Percentiles rank a stretch among this genome's conserved stretches.
These are phyloP conservation scores for Hyparrhenia diplandra DNA, from an alignment of 176 grass and related monocot species.

Conservation along the genomic window DNA sequence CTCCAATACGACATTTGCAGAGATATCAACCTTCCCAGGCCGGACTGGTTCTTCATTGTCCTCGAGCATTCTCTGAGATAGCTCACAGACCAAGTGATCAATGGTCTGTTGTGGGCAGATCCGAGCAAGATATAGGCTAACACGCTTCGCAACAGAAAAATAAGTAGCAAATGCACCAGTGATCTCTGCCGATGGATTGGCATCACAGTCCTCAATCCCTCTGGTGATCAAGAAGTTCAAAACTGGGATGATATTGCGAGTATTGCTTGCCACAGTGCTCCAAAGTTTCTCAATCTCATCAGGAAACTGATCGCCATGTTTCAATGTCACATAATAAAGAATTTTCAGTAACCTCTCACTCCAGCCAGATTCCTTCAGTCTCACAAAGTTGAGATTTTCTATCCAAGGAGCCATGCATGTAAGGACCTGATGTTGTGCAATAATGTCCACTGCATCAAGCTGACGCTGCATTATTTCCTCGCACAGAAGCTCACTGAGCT, in stretches of 20 bases:
- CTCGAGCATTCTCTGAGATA: slow-evolving; percentile 96
- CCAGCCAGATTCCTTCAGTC: slow-evolving; percentile 90
- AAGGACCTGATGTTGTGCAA: slow-evolving; percentile 97
- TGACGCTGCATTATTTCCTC: slow-evolving; percentile 98
- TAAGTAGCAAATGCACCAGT: slow-evolving; percentile 94
- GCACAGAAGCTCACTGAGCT: slow-evolving; percentile 82
- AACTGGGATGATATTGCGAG: slow-evolving; percentile 94
- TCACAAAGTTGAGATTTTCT: slow-evolving; percentile 93
- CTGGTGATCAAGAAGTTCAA: slow-evolving; percentile 95
- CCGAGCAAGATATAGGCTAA: slow-evolving; percentile 94
- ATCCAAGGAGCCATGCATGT: slow-evolving; percentile 99
- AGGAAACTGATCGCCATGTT: slow-evolving; percentile 96
- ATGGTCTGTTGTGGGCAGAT: slow-evolving; percentile 96
- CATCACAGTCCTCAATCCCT: slow-evolving; percentile 95
- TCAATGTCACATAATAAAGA: slow-evolving; percentile 98
- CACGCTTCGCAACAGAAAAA: slow-evolving; percentile 93
- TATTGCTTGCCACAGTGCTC: slow-evolving; percentile 97
- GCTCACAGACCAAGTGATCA: slow-evolving; percentile 92
- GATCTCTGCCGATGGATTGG: slow-evolving; percentile 96
- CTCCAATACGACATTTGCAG: slow-evolving; percentile 76
- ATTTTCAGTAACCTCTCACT: slow-evolving; percentile 90
- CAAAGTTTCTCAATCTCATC: slow-evolving; percentile 99
- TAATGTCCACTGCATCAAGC: slow-evolving; percentile 94
- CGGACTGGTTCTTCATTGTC: slow-evolving; percentile 71
- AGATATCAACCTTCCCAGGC: slow-evolving; percentile 64